Evolutionary conservation across 441 rosid species (phyloP).

Genomic region (Viola pubescens): DNA sequence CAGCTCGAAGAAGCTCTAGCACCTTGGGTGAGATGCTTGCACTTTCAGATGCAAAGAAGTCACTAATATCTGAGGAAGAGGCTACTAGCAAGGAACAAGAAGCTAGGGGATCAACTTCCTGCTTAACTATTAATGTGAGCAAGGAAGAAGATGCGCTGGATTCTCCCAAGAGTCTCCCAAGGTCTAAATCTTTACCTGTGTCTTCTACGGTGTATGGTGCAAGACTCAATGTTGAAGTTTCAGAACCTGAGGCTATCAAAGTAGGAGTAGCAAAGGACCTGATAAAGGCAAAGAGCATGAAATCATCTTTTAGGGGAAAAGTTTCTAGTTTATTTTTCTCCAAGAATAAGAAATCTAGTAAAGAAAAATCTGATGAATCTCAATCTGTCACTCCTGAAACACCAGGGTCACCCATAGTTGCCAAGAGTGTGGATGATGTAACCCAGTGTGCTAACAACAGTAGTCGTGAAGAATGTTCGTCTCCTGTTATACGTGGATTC

Average conservation of each 20-base stretch:
- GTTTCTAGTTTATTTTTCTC: constrained; percentile 80
- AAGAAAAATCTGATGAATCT: constrained; percentile 42
- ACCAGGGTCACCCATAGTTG: constrained; percentile 24
- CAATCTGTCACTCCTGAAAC: constrained; percentile 29
- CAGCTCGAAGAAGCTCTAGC: constrained; percentile 58
- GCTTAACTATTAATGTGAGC: constrained; percentile 27
- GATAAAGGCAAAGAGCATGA: constrained; percentile 42
- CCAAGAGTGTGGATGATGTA: constrained; percentile 21
- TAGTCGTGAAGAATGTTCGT: constrained; percentile 31
- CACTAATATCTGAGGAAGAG: constrained; percentile 30
- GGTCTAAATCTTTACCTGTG: constrained; percentile 72
- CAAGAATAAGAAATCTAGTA: constrained; percentile 50
- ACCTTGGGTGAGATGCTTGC: constrained; percentile 98
- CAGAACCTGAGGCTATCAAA: constrained; percentile 36
- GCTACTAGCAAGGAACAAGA: constrained; percentile 27
- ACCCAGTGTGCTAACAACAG: constrained; percentile 26
- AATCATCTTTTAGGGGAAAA: constrained; percentile 62
- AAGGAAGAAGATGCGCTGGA: constrained; percentile 34
- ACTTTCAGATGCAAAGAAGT: constrained; percentile 57
- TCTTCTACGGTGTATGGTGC: constrained; percentile 35
- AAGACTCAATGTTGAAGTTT: constrained; percentile 33
- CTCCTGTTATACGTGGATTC: constrained; percentile 30
- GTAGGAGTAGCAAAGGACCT: constrained; percentile 37
- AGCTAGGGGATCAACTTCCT: constrained; percentile 53
- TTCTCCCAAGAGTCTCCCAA: constrained; percentile 51